phyloP scores from a whole-genome alignment of 352 stramenopile species.

The Pythium dissimile region DNA sequence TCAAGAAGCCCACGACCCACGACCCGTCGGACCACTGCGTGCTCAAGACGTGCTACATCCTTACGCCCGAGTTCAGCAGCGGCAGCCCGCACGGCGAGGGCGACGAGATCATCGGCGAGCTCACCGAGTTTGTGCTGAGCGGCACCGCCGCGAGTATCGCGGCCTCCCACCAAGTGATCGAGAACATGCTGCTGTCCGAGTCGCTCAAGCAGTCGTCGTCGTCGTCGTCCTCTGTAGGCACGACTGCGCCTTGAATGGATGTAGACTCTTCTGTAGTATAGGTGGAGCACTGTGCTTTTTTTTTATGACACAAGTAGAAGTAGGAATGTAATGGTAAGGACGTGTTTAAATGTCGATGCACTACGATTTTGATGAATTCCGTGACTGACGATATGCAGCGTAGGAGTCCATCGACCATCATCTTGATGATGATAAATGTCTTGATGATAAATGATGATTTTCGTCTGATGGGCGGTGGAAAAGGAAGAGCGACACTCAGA shows the following conservation, averaged over 20 bases:
- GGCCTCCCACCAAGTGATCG: constrained; percentile 20
- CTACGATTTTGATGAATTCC: too few species aligned
- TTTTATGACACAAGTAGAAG: too few species aligned
- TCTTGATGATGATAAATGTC: too few species aligned
- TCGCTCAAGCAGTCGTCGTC: constrained; percentile 12
- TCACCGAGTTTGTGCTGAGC: constrained; percentile 24
- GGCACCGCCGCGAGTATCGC: constrained; percentile 20
- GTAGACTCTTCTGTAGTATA: too few species aligned
- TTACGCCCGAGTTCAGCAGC: constrained; percentile 40
- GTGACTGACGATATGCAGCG: too few species aligned
- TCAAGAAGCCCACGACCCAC: constrained; percentile 34
- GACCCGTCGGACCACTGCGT: constrained; percentile 30
- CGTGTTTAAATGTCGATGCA: background rate
- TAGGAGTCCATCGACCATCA: too few species aligned
- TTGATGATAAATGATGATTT: too few species aligned
- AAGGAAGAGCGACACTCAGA: too few species aligned
- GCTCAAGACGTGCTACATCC: constrained; percentile 55
- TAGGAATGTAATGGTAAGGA: background rate
- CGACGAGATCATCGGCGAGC: constrained; percentile 24
- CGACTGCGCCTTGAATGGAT: too few species aligned
- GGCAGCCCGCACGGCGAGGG: constrained; percentile 16
- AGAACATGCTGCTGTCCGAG: constrained; percentile 26
- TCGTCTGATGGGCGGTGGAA: too few species aligned
- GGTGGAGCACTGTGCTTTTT: too few species aligned
- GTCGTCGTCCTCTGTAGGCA: too few species aligned